These are phyloP conservation scores for Aspergillus tanneri DNA, from an alignment of 2,329 filamentous ascomycete genomes.

Conservation along the genomic window DNA sequence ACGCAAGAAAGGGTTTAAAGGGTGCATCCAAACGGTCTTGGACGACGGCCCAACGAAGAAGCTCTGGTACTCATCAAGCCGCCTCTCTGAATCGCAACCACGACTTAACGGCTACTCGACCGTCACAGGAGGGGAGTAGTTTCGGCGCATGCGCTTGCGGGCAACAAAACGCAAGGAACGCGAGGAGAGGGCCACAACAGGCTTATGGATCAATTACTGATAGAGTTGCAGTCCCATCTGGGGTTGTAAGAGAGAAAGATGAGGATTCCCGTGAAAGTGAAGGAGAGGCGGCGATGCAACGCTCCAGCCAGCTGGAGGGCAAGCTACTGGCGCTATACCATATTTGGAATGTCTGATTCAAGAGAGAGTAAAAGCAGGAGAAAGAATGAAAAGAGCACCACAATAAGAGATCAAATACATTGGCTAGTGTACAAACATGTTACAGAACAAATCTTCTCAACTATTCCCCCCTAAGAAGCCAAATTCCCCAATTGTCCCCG, in stretches of 20 bases:
- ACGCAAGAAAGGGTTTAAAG: constrained; percentile 96
- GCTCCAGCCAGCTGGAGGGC: constrained; percentile 22
- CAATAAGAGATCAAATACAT: constrained; percentile 1
- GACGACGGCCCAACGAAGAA: constrained; percentile 38
- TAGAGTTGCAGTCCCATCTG: too few species aligned
- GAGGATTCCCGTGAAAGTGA: constrained; percentile 1
- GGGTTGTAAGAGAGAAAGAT: constrained; percentile 1
- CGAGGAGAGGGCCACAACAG: too few species aligned
- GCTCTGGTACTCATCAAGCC: constrained; percentile 41
- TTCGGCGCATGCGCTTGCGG: constrained; percentile 30
- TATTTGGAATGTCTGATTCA: constrained; percentile 22
- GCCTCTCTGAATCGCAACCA: constrained; percentile 24
- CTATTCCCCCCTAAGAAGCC: too few species aligned
- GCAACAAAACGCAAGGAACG: constrained; percentile 9
- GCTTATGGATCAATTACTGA: too few species aligned
- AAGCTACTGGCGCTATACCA: constrained; percentile 34
- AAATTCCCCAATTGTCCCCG: too few species aligned
- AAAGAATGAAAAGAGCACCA: not conserved
- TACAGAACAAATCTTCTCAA: constrained; percentile 18
- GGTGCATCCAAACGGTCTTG: constrained; percentile 75
- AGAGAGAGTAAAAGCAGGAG: constrained; percentile 1
- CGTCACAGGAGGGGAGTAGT: constrained; percentile 32
- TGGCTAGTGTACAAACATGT: constrained; percentile 20
- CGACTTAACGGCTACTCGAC: constrained; percentile 27
- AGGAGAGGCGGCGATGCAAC: constrained; percentile 7